phyloP scores from a whole-genome alignment of 2,329 filamentous ascomycete genomes.

The Penicillium sp. region DNA sequence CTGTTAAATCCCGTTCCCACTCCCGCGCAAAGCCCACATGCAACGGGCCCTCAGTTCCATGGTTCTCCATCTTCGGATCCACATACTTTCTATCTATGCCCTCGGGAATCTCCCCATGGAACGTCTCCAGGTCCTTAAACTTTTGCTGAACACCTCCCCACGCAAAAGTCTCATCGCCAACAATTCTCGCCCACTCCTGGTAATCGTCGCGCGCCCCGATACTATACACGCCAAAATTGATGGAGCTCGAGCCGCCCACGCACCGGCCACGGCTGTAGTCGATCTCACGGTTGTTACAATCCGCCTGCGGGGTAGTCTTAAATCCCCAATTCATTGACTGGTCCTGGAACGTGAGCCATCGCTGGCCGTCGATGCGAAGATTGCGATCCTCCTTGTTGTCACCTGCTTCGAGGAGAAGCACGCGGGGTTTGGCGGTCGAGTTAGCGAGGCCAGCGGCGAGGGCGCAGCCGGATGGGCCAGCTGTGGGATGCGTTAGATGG shows the following conservation, averaged over 20 bases:
- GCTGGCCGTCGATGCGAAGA: conserved; percentile 51
- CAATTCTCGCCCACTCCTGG: conserved; percentile 21
- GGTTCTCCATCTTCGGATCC: conserved; percentile 10
- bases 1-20: conserved; percentile 21
- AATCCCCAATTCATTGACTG: conserved; percentile 54
- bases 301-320: conserved; percentile 47
- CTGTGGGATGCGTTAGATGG: not conserved
- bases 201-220: conserved; percentile 24
- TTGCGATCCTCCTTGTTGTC: conserved; percentile 46
- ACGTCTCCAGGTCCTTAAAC: conserved; percentile 21
- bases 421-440: conserved; percentile 47
- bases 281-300: conserved; percentile 30
- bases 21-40: conserved; percentile 19
- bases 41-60: conserved; percentile 15
- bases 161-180: conserved; percentile 15
- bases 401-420: conserved; percentile 62
- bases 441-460: conserved; percentile 54
- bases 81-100: conserved; percentile 15
- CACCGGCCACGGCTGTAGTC: conserved; percentile 20
- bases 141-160: conserved; percentile 17
- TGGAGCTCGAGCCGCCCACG: conserved; percentile 20
- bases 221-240: conserved; percentile 24
- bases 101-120: conserved; percentile 8
- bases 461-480: conserved; percentile 56
- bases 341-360: conserved; percentile 52